These are phyloP conservation scores for Leptographium radiaticola DNA, from an alignment of 2,329 filamentous ascomycete genomes.

Conservation along the genomic window DNA sequence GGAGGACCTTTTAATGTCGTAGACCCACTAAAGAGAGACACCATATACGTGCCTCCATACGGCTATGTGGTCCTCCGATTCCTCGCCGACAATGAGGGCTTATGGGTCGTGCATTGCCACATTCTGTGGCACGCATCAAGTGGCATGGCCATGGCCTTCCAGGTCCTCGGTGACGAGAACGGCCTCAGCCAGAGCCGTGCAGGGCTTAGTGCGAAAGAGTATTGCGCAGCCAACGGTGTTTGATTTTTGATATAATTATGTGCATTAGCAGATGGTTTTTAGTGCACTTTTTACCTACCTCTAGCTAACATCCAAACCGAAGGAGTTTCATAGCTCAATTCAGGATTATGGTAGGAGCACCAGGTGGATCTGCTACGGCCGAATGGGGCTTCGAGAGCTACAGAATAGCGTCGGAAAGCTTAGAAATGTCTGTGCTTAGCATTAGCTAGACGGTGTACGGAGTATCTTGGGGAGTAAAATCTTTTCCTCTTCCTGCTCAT, in stretches of 20 bases:
- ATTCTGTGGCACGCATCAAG: constrained; percentile 14
- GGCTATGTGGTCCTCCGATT: constrained; percentile 13
- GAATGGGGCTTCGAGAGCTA: too few species aligned
- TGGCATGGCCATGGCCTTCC: constrained; percentile 15
- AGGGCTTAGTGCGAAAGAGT: constrained; percentile 3
- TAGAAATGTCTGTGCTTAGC: too few species aligned
- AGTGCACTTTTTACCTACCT: too few species aligned
- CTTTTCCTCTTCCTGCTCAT: too few species aligned
- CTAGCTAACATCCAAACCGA: too few species aligned
- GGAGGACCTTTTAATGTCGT: constrained; percentile 10
- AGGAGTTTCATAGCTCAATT: too few species aligned
- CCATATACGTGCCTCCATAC: constrained; percentile 12
- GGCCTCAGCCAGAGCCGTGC: constrained; percentile 6
- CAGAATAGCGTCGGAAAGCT: too few species aligned
- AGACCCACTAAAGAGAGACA: constrained; percentile 14
- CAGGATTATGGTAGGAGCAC: too few species aligned
- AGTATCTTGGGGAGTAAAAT: too few species aligned
- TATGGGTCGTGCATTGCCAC: constrained; percentile 15
- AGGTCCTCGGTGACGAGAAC: constrained; percentile 11
- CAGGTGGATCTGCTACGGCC: too few species aligned
- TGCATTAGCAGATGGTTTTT: too few species aligned
- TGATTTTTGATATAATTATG: background rate
- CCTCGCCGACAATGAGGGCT: constrained; percentile 12
- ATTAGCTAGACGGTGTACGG: too few species aligned
- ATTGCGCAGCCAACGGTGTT: constrained; percentile 1